Conservation (phyloP, 2,329 filamentous ascomycete species). For the Didymellaceae sp. region DNA sequence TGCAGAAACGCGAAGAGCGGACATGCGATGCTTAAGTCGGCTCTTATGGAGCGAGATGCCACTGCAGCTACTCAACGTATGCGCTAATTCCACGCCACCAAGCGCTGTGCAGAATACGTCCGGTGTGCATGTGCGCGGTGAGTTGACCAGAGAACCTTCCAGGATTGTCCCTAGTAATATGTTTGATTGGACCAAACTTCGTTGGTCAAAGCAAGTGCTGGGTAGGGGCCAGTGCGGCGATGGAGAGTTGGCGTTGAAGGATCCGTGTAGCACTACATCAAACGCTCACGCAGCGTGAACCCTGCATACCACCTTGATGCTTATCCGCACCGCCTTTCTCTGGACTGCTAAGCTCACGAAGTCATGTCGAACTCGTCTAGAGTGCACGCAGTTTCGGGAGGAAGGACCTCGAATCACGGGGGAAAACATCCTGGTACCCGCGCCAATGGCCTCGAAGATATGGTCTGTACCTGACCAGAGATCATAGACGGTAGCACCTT, state of each 20-base stretch:
- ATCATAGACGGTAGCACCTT: no score
- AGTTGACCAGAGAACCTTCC: constrained; percentile 35
- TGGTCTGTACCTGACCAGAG: no score
- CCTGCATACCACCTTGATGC: constrained; percentile 31
- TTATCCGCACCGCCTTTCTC: constrained; percentile 24
- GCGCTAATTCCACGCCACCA: constrained; percentile 37
- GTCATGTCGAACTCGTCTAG: constrained; percentile 30
- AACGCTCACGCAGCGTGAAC: constrained; percentile 40
- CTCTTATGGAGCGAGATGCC: constrained; percentile 25
- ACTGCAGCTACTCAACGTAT: constrained; percentile 24
- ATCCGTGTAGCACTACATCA: constrained; percentile 43
- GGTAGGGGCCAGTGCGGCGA: constrained; percentile 29
- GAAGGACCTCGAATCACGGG: neutral
- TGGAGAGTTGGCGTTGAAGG: constrained; percentile 42
- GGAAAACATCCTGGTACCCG: no score
- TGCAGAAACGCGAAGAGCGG: neutral
- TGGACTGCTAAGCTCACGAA: constrained; percentile 2
- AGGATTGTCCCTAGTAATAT: constrained; percentile 19
- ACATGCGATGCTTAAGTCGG: constrained; percentile 10
- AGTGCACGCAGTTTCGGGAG: no score
- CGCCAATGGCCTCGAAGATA: neutral
- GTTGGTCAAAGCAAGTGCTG: constrained; percentile 27
- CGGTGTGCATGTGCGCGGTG: constrained; percentile 37
- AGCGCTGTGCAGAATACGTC: constrained; percentile 38
- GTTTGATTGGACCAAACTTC: constrained; percentile 33